Base-by-base conservation (phyloP, 352 stramenopile species). In the Phytopythium ostracodes region DNA sequence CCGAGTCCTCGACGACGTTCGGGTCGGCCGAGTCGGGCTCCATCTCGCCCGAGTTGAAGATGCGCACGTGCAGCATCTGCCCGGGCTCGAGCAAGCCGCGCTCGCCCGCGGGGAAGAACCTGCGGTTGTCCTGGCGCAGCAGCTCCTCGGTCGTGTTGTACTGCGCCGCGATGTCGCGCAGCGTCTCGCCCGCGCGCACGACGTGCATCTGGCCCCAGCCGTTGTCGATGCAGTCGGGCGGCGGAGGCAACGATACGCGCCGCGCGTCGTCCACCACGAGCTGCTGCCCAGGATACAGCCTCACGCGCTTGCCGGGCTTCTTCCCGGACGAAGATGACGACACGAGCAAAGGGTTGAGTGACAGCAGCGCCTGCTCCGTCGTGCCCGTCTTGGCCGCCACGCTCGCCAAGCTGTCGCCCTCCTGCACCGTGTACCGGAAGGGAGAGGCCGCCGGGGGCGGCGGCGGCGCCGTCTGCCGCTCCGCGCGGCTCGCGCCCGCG, bases 161-260 rank as follows among this genome's bases (percentile, higher is more conserved):
- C 40, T 86, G 73, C 63, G 59, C 60, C 33, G 84, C 82, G 50
- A 95, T 92, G 63, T 47, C 66, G n/a, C 75, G 65, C 56, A 95
- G 68, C 60, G 82, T 79, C 62, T 95, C 86, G 42, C 81, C 83
- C 0, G 76, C 56, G 29, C 81, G 79, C 61, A 93, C 83, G 24
- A 93, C 56, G 56, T 95, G 86, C 84, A 94, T 93, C 50, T 91
- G 80, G 1, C 86, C 86, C 86, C 86, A 94, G 52, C 86, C 86
- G 47, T 86, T 76, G 72, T 94, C 86, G 51, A 94, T 93, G 61
- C 70, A 81, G 56, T 92, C 82, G 57, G 86, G 83, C 25, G 80
- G 80, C 29, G 84, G 86, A 27, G 86, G 83, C 54, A 94, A 62
- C 31, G 83, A 92, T 50, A 91, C 81, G 22, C 73, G 73, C 29